A percentile compares a stretch with the other conserved stretches of the same genome.
Conservation (phyloP, 148 eudicot species). For the Rhododendron griersonianum region DNA sequence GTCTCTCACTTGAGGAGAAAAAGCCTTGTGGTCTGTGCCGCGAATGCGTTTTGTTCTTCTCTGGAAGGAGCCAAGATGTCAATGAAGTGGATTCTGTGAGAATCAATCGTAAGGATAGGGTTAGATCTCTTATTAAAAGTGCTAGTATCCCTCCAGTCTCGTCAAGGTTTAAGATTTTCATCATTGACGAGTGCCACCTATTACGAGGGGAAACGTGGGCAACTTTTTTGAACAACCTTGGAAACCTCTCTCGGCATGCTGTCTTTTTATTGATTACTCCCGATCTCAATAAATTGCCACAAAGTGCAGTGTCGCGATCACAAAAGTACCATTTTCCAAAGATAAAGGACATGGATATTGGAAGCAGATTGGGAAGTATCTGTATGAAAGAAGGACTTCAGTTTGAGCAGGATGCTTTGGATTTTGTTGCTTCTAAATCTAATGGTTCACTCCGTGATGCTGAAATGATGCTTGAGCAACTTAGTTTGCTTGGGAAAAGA, state of each 20-base stretch:
- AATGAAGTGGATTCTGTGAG: conserved; percentile 79
- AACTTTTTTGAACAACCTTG: conserved; percentile 47
- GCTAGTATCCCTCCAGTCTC: conserved; percentile 61
- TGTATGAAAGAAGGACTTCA: conserved; percentile 79
- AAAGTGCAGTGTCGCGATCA: conserved; percentile 53
- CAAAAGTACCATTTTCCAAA: conserved; percentile 70
- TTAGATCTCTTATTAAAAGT: conserved; percentile 56
- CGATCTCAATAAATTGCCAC: conserved; percentile 75
- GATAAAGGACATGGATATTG: conserved; percentile 60
- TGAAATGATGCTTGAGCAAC: conserved; percentile 96
- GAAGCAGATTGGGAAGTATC: conserved; percentile 46
- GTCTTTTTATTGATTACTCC: conserved; percentile 83
- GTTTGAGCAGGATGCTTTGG: conserved; percentile 71
- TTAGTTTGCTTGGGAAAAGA: conserved; percentile 75
- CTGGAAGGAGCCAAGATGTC: conserved; percentile 80
- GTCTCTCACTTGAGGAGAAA: conserved; percentile 50
- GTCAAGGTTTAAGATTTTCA: conserved; percentile 73
- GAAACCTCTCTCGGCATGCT: conserved; percentile 54
- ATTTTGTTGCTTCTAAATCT: conserved; percentile 73
- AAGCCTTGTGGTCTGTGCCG: conserved; percentile 84
- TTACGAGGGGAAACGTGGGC: conserved; percentile 72
- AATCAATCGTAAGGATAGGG: conserved; percentile 53
- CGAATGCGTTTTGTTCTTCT: conserved; percentile 67
- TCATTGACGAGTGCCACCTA: conserved; percentile 90
- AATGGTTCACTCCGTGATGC: conserved; percentile 93